Conservation (phyloP, 768 basidiomycete genomes). For the Phaffia tasmanica region DNA sequence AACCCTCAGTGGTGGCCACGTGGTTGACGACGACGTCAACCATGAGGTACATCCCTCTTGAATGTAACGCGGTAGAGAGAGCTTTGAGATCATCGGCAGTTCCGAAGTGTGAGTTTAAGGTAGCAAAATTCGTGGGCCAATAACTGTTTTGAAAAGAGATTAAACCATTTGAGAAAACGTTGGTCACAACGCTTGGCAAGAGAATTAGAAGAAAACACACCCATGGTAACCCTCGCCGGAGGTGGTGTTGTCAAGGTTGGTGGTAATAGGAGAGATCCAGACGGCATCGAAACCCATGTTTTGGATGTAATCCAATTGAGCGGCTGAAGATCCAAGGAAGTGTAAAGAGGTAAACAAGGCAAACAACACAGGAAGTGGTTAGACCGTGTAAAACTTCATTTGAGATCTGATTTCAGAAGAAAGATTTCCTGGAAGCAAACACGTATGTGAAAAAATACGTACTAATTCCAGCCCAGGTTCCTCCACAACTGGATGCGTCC, state of each 20-base stretch:
- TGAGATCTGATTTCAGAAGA: not conserved
- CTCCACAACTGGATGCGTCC: conserved; percentile 19
- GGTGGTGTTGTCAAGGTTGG: conserved; percentile 33
- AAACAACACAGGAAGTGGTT: not conserved
- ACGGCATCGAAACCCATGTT: conserved; percentile 38
- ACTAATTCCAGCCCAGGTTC: conserved; percentile 23
- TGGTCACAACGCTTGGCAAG: not conserved
- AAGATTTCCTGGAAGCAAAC: not conserved
- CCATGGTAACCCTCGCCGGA: conserved; percentile 37
- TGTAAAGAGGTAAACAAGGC: not conserved
- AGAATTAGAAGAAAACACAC: conserved; percentile 10
- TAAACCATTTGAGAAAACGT: not conserved
- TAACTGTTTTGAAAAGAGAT: conserved; percentile 15
- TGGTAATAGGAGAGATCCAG: conserved; percentile 37
- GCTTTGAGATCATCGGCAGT: conserved; percentile 35
- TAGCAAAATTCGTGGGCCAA: conserved; percentile 34
- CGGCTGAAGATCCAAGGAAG: conserved; percentile 3
- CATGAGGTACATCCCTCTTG: conserved; percentile 38
- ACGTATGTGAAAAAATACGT: not conserved
- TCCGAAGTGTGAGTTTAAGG: conserved; percentile 36
- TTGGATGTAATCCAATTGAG: conserved; percentile 37
- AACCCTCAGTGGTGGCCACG: conserved; percentile 55
- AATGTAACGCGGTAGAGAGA: conserved; percentile 33
- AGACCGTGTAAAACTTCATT: not conserved
- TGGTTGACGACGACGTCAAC: conserved; percentile 70